Evolutionary conservation across 805 yeast genomes (phyloP).

Genomic region (Nakazawaea siamensis): DNA sequence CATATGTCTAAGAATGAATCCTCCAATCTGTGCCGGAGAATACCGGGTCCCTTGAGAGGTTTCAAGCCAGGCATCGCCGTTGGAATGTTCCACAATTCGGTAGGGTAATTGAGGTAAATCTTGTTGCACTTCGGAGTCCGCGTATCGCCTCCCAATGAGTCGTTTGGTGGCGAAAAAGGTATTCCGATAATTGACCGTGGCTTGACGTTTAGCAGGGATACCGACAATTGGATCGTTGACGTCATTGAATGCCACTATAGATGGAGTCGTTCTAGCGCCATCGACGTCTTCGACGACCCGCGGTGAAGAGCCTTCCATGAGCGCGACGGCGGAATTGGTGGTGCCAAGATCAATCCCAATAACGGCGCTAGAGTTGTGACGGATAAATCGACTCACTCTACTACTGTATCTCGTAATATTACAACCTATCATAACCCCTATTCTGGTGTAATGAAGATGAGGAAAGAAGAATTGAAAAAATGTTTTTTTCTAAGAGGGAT

Average conservation of each 20-base stretch:
- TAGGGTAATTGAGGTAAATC: slow-evolving; percentile 85
- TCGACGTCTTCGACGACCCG: slow-evolving; percentile 72
- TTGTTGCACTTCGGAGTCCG: slow-evolving; percentile 84
- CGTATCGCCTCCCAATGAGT: slow-evolving; percentile 87
- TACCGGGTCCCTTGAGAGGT: slow-evolving; percentile 72
- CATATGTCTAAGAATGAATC: slow-evolving; percentile 87
- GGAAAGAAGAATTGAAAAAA: too few relatives aligned
- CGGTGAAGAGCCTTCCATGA: slow-evolving; percentile 73
- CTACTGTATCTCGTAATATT: too few relatives aligned
- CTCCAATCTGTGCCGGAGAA: slow-evolving; percentile 95
- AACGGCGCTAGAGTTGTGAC: slow-evolving; percentile 24
- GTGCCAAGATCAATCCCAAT: slow-evolving; percentile 86
- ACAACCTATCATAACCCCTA: too few relatives aligned
- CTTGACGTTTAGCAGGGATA: slow-evolving; percentile 93
- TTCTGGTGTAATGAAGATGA: too few relatives aligned
- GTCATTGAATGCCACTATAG: slow-evolving; percentile 89
- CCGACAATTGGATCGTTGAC: slow-evolving; percentile 83
- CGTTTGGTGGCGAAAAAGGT: slow-evolving; percentile 93
- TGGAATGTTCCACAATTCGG: slow-evolving; percentile 80
- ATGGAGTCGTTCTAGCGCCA: slow-evolving; percentile 82
- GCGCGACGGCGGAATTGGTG: slow-evolving; percentile 84
- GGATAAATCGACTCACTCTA: too few relatives aligned
- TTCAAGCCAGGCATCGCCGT: slow-evolving; percentile 96
- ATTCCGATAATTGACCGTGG: slow-evolving; percentile 89
- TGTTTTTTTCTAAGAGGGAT: too few relatives aligned